A percentile compares a stretch with the other conserved stretches of the same genome.
Evolutionary conservation across 345 rosid genomes (phyloP).

Genomic region (Citrus inodora): DNA sequence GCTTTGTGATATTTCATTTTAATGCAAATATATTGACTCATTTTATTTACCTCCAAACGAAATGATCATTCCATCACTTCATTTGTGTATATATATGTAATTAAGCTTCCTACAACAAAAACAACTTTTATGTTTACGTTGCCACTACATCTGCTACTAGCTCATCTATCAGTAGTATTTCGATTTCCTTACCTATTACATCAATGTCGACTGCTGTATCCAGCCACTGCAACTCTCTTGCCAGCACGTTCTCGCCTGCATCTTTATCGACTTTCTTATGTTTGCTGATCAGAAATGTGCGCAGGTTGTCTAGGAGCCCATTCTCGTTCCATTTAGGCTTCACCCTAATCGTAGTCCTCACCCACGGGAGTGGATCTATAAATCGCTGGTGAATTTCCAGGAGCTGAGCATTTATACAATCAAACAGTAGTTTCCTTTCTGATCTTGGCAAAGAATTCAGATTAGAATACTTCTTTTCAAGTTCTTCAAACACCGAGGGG

Average conservation of each 20-base stretch:
- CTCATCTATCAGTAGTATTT: conserved; percentile 59
- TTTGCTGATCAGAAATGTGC: conserved; percentile 35
- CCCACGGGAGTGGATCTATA: conserved; percentile 59
- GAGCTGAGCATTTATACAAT: conserved; percentile 56
- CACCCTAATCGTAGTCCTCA: conserved; percentile 25
- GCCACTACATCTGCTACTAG: conserved; percentile 52
- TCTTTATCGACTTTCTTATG: conserved; percentile 33
- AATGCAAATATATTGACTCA: neutral
- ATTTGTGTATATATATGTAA: conserved; percentile 12
- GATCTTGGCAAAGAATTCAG: conserved; percentile 38
- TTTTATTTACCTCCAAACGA: conserved; percentile 18
- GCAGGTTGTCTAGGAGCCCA: conserved; percentile 42
- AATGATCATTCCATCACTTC: conserved; percentile 31
- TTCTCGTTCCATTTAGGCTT: conserved; percentile 36
- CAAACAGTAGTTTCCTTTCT: conserved; percentile 74
- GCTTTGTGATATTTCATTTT: conserved; percentile 3
- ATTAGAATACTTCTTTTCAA: conserved; percentile 57
- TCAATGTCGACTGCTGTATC: conserved; percentile 51
- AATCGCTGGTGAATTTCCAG: conserved; percentile 42
- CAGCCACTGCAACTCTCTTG: conserved; percentile 51
- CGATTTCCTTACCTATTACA: conserved; percentile 67
- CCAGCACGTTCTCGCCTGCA: conserved; percentile 35
- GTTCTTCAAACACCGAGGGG: conserved; percentile 60
- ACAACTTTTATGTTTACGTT: conserved; percentile 17
- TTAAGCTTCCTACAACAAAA: conserved; percentile 22